Evolutionary conservation across 306 rosid genomes (phyloP).

Genomic region (Rosa chinensis): DNA sequence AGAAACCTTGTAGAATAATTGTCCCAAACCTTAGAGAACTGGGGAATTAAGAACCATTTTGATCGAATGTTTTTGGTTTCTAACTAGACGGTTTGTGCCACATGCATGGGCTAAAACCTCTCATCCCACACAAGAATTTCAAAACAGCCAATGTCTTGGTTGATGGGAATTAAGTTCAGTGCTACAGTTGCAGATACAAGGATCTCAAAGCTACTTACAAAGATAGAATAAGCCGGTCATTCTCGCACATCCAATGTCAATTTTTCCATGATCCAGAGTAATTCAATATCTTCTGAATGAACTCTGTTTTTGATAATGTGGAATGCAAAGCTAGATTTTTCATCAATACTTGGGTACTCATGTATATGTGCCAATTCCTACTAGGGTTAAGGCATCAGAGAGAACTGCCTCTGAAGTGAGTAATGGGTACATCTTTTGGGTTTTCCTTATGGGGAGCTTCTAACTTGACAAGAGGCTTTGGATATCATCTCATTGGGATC

Average conservation of each 20-base stretch:
- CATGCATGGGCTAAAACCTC: slow-evolving; percentile 46
- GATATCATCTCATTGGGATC: slow-evolving; percentile 35
- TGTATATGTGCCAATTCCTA: background rate
- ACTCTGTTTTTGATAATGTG: slow-evolving; percentile 3
- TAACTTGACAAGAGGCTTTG: slow-evolving; percentile 45
- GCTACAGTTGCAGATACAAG: slow-evolving; percentile 51
- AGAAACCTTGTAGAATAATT: background rate
- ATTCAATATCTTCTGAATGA: slow-evolving; percentile 13
- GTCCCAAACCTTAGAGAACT: background rate
- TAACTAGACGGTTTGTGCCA: slow-evolving; percentile 39
- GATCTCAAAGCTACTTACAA: slow-evolving; percentile 32
- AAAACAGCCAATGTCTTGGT: slow-evolving; percentile 50
- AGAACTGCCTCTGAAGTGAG: slow-evolving; percentile 25
- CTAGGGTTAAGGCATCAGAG: slow-evolving; percentile 29
- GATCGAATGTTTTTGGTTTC: background rate
- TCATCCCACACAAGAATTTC: slow-evolving; percentile 39
- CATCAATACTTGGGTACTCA: background rate
- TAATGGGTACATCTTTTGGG: slow-evolving; percentile 53
- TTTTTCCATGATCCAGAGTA: slow-evolving; percentile 51
- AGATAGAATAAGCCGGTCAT: slow-evolving; percentile 44
- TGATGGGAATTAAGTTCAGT: slow-evolving; percentile 36
- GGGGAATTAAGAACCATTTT: background rate
- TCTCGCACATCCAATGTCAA: slow-evolving; percentile 33
- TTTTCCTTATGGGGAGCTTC: slow-evolving; percentile 42
- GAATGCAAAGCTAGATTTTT: background rate